A percentile compares a stretch with the other conserved stretches of the same genome.
These are phyloP conservation scores for Apostasia ramifera DNA, from an alignment of 106 monocot species.

Conservation along the genomic window DNA sequence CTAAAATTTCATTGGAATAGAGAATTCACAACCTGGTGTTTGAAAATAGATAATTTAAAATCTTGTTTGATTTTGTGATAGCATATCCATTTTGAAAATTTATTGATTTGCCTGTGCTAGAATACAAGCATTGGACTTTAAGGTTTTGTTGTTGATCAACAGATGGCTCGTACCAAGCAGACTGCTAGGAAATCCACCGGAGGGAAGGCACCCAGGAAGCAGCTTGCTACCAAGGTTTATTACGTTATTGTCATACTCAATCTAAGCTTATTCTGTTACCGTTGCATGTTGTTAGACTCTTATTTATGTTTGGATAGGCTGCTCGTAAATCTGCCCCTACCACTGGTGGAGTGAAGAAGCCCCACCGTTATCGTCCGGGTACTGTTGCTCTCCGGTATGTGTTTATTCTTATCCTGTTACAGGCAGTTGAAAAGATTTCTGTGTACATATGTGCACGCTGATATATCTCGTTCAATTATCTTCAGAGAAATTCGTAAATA, in stretches of 20 bases:
- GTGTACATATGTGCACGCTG: neutral
- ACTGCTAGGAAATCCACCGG: slow-evolving; percentile 53
- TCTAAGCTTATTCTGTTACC: too few relatives aligned
- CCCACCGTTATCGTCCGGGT: too few relatives aligned
- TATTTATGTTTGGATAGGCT: neutral
- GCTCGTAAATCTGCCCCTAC: slow-evolving; percentile 15
- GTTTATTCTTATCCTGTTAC: neutral
- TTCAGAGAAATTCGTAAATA: slow-evolving; percentile 28
- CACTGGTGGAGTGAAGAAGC: too few relatives aligned
- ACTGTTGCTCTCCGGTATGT: slow-evolving; percentile 13
- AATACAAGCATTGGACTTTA: too few relatives aligned
- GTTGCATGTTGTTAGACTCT: too few relatives aligned
- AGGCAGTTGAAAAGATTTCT: too few relatives aligned
- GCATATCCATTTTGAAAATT: too few relatives aligned
- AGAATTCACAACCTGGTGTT: too few relatives aligned
- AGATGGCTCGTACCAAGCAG: slow-evolving; percentile 59
- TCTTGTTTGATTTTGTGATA: too few relatives aligned
- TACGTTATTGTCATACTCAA: neutral
- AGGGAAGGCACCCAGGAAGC: slow-evolving; percentile 55
- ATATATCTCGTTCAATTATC: neutral
- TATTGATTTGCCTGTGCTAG: too few relatives aligned
- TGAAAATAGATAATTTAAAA: too few relatives aligned
- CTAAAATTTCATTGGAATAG: too few relatives aligned
- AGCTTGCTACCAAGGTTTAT: slow-evolving; percentile 42
- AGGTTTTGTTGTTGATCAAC: neutral